Evolutionary conservation across 768 basidiomycete genomes (phyloP).

Genomic region (Strobilomyces echinocephalus): DNA sequence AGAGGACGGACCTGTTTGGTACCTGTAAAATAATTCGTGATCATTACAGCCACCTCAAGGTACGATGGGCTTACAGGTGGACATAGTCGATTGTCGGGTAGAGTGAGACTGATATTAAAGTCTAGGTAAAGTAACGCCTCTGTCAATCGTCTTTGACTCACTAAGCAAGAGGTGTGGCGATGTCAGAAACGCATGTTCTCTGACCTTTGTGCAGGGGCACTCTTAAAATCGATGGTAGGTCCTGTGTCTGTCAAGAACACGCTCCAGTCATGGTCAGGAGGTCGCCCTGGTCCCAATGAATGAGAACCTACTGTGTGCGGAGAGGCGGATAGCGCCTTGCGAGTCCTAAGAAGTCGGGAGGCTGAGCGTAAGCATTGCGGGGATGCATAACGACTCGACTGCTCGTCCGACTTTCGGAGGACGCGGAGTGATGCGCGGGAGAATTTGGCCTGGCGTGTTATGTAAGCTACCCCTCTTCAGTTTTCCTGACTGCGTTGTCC

Average conservation of each 20-base stretch:
- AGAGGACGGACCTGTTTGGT: constrained; percentile 56
- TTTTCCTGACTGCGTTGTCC: too few species aligned
- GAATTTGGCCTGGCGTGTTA: too few species aligned
- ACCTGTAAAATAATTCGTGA: constrained; percentile 40
- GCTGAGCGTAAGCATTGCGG: constrained; percentile 43
- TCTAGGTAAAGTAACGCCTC: constrained; percentile 72
- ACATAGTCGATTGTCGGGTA: constrained; percentile 75
- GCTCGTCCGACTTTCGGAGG: too few species aligned
- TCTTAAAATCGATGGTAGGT: constrained; percentile 67
- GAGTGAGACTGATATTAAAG: constrained; percentile 55
- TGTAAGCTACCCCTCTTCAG: background rate
- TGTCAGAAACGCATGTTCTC: background rate
- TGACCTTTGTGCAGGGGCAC: constrained; percentile 67
- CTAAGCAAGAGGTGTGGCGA: constrained; percentile 1
- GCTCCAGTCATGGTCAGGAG: constrained; percentile 16
- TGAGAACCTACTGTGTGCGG: constrained; percentile 43
- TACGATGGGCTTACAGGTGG: constrained; percentile 61
- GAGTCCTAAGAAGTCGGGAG: constrained; percentile 57
- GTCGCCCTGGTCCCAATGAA: background rate
- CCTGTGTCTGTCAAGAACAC: constrained; percentile 25
- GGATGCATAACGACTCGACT: constrained; percentile 34
- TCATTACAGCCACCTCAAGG: background rate
- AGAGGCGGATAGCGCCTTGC: constrained; percentile 56
- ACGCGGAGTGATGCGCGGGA: too few species aligned
- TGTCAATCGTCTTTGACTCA: constrained; percentile 60